Evolutionary conservation across 805 yeast genomes (phyloP).

Genomic region (Candida arabinofermentans): DNA sequence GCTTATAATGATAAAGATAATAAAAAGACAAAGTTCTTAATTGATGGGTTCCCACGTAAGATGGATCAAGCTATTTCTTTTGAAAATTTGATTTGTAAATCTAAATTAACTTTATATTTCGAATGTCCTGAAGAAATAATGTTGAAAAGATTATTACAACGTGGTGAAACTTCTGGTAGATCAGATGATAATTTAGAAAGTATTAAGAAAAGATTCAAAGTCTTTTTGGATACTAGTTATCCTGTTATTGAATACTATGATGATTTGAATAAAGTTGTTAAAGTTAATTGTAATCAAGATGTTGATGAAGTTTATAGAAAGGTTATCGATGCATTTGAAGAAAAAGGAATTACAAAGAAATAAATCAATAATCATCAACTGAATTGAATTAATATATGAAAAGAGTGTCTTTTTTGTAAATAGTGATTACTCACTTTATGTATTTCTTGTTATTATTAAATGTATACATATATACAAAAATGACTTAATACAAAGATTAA

Average conservation of each 20-base stretch:
- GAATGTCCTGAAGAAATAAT: constrained; percentile 81
- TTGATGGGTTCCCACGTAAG: constrained; percentile 96
- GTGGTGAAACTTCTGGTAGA: constrained; percentile 95
- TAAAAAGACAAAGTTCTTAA: constrained; percentile 65
- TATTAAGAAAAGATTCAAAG: constrained; percentile 82
- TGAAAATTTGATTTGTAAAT: constrained; percentile 71
- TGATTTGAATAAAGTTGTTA: constrained; percentile 69
- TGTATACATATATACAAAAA: no score
- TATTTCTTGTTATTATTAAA: no score
- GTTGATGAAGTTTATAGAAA: constrained; percentile 72
- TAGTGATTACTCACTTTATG: not conserved
- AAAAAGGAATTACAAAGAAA: constrained; percentile 29
- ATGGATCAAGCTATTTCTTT: constrained; percentile 98
- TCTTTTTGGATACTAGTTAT: constrained; percentile 83
- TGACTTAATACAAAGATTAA: no score
- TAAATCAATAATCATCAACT: not conserved
- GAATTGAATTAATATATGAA: not conserved
- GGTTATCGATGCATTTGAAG: constrained; percentile 63
- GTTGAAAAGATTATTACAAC: constrained; percentile 77
- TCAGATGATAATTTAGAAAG: constrained; percentile 90
- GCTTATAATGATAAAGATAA: constrained; percentile 39
- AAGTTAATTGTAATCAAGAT: constrained; percentile 72
- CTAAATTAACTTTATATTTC: constrained; percentile 67
- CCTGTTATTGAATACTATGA: constrained; percentile 89
- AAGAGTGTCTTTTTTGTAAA: not conserved